phyloP scores from a whole-genome alignment of 768 basidiomycete species.

The Lactarius psammicola region DNA sequence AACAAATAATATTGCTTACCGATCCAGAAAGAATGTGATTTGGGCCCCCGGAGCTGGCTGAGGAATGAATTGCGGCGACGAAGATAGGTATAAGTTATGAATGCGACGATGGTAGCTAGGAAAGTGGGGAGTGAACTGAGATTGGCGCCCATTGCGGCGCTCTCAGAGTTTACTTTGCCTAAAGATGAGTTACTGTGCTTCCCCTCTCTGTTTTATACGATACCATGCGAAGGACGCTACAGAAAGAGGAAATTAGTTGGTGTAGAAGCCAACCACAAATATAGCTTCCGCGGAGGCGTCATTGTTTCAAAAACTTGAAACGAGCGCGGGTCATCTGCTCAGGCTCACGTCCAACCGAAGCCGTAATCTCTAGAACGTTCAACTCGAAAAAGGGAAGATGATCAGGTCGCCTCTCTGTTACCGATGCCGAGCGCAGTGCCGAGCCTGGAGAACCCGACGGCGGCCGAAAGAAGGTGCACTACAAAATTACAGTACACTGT shows the following conservation, averaged over 20 bases:
- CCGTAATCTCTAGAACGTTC: not conserved
- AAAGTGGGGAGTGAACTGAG: not conserved
- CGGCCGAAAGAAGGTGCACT: not conserved
- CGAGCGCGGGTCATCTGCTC: not conserved
- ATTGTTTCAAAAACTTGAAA: not conserved
- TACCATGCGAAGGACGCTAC: not conserved
- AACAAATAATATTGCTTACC: not conserved
- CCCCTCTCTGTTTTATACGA: not conserved
- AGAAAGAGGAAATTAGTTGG: not conserved
- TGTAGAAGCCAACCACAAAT: not conserved
- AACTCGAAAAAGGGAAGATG: not conserved
- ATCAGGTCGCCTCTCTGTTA: not conserved
- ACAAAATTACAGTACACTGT: too few relatives aligned
- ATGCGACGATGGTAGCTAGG: not conserved
- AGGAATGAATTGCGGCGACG: conserved; percentile 12
- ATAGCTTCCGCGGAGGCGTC: not conserved
- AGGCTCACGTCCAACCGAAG: not conserved
- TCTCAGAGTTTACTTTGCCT: not conserved
- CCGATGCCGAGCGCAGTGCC: not conserved
- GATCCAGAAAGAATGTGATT: conserved; percentile 19
- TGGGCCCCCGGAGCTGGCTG: conserved; percentile 1
- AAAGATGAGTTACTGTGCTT: not conserved
- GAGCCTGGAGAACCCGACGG: not conserved
- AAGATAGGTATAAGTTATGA: not conserved
- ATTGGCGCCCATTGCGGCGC: not conserved